phyloP scores from a whole-genome alignment of 768 basidiomycete species.

The Suillus paluster region DNA sequence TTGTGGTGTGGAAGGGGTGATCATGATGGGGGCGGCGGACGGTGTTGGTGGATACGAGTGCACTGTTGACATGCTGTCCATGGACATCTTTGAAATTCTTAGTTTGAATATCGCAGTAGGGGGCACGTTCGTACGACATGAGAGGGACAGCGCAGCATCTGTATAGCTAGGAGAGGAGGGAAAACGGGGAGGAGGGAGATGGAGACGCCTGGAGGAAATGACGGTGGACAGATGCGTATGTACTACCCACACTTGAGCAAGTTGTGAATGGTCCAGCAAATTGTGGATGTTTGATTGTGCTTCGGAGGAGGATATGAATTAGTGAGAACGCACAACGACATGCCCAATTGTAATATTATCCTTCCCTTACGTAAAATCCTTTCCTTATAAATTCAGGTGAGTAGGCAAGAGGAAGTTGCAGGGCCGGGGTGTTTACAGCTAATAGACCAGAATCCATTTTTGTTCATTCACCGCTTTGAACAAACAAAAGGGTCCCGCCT shows the following conservation, averaged over 20 bases:
- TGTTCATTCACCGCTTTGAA: too few species aligned
- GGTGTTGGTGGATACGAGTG: slow-evolving; percentile 69
- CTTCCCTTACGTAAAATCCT: too few species aligned
- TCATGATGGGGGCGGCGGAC: slow-evolving; percentile 34
- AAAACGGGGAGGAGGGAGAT: slow-evolving; percentile 60
- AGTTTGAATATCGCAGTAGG: slow-evolving; percentile 24
- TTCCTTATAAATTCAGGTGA: too few species aligned
- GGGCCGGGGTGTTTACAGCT: too few species aligned
- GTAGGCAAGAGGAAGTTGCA: too few species aligned
- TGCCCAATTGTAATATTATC: too few species aligned
- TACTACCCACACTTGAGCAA: slow-evolving; percentile 87
- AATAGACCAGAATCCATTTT: too few species aligned
- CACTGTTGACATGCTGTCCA: slow-evolving; percentile 30
- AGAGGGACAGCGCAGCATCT: slow-evolving; percentile 57
- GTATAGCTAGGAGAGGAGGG: slow-evolving; percentile 48
- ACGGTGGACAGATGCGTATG: slow-evolving; percentile 72
- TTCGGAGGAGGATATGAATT: slow-evolving; percentile 24
- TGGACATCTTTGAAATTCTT: slow-evolving; percentile 27
- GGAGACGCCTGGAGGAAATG: slow-evolving; percentile 64
- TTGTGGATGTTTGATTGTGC: slow-evolving; percentile 69
- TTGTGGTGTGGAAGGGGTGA: slow-evolving; percentile 40
- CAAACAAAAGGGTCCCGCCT: too few species aligned
- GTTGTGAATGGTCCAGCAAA: slow-evolving; percentile 81
- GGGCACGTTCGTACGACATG: slow-evolving; percentile 50
- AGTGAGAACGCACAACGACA: slow-evolving; percentile 56